Percentiles rank a stretch among this genome's conserved stretches.
Conservation (phyloP, 208 protist species). For the Acanthamoeba culbertsoni region DNA sequence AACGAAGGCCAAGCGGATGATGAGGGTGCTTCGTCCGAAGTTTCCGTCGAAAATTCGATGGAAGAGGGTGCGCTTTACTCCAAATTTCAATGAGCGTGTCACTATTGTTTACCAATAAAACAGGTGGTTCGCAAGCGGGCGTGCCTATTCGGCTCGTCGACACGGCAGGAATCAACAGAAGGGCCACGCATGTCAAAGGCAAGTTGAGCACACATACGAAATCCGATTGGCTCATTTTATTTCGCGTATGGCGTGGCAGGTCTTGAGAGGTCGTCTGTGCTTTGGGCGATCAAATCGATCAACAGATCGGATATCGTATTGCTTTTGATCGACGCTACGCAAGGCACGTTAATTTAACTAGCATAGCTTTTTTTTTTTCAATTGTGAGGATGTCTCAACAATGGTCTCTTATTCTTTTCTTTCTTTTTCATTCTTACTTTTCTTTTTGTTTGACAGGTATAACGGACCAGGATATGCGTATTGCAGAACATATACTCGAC, state of each 20-base stretch:
- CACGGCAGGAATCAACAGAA: slow-evolving; percentile 41
- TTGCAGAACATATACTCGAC: slow-evolving; percentile 34
- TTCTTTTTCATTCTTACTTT: background rate
- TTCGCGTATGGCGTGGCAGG: no score
- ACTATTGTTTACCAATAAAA: no score
- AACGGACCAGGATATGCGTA: slow-evolving; percentile 25
- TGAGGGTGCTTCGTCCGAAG: background rate
- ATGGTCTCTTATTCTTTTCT: background rate
- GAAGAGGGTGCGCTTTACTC: no score
- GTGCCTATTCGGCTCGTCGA: slow-evolving; percentile 25
- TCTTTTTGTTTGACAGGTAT: background rate
- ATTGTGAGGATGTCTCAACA: no score
- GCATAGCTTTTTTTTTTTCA: background rate
- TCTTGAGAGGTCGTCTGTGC: background rate
- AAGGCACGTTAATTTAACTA: background rate
- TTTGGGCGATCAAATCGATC: slow-evolving; percentile 54
- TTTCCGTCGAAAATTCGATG: no score
- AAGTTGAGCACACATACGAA: background rate
- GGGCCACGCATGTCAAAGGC: slow-evolving; percentile 10
- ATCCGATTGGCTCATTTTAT: background rate
- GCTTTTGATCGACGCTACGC: background rate
- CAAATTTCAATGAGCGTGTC: no score
- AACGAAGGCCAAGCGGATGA: background rate
- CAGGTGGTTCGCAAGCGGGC: no score
- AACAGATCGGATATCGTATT: background rate